Conservation (phyloP, 2,329 filamentous ascomycete species). For the Bimuria novae-zelandiae region DNA sequence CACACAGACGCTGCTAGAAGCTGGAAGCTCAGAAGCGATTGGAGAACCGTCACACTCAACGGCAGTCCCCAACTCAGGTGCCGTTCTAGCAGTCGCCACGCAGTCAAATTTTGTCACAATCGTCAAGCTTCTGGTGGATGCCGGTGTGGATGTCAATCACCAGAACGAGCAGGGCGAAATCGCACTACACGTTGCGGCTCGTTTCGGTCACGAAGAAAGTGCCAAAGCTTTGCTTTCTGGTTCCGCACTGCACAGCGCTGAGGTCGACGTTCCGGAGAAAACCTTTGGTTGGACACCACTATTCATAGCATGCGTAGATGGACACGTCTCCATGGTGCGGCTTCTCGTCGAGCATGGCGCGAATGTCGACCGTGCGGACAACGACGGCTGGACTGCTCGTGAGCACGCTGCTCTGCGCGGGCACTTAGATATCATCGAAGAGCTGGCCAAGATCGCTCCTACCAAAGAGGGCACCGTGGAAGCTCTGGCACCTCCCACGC, state of each 20-base stretch:
- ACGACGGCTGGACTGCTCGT: constrained; percentile 90
- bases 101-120: constrained; percentile 86
- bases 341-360: constrained; percentile 79
- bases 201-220: constrained; percentile 83
- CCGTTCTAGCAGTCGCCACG: constrained; percentile 84
- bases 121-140: constrained; percentile 83
- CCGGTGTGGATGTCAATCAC: constrained; percentile 91
- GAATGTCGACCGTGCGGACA: constrained; percentile 74
- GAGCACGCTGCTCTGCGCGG: constrained; percentile 92
- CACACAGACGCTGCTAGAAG: constrained; percentile 77
- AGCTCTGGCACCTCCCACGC: constrained; percentile 49
- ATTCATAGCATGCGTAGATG: constrained; percentile 90
- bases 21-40: constrained; percentile 71
- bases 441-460: constrained; percentile 64
- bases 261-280: constrained; percentile 78
- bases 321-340: constrained; percentile 74
- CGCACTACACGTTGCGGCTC: constrained; percentile 86
- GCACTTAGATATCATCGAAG: constrained; percentile 78
- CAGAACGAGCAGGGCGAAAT: constrained; percentile 89
- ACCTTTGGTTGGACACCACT: constrained; percentile 95
- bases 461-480: constrained; percentile 33
- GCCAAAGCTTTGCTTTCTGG: constrained; percentile 76
- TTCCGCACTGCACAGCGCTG: constrained; percentile 69
- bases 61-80: constrained; percentile 78
- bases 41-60: constrained; percentile 69